Percentiles rank a stretch among this genome's conserved stretches.
Evolutionary conservation across 768 basidiomycete species (phyloP).

Genomic region (Agrocybe pediades): DNA sequence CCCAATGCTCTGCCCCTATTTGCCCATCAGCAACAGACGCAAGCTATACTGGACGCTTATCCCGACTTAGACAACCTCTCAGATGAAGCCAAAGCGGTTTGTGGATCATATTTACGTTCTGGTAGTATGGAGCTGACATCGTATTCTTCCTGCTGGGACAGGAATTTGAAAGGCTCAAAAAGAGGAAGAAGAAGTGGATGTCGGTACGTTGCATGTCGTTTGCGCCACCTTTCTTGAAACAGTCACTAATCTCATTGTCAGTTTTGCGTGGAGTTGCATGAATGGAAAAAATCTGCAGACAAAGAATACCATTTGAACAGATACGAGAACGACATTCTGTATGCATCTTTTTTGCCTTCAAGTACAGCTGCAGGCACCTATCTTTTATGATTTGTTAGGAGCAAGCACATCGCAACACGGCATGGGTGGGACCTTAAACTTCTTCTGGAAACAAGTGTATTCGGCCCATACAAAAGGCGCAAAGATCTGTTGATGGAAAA

Average conservation of each 20-base stretch:
- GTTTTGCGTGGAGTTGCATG: slow-evolving; percentile 24
- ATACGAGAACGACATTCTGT: slow-evolving; percentile 18
- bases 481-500: slow-evolving; percentile 41
- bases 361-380: not conserved
- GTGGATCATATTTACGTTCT: not conserved
- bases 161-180: slow-evolving; percentile 5
- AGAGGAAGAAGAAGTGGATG: slow-evolving; percentile 23
- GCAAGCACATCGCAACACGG: slow-evolving; percentile 27
- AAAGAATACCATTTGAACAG: slow-evolving; percentile 6
- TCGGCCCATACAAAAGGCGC: slow-evolving; percentile 35
- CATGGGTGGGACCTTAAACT: slow-evolving; percentile 47
- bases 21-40: not conserved
- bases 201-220: slow-evolving; percentile 11
- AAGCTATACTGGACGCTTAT: not conserved
- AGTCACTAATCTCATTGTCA: slow-evolving; percentile 5
- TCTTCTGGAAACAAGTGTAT: slow-evolving; percentile 42
- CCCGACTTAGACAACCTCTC: not conserved
- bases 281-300: slow-evolving; percentile 20
- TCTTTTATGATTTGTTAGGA: slow-evolving; percentile 29
- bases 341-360: slow-evolving; percentile 1
- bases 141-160: too few relatives aligned
- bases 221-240: not conserved
- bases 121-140: not conserved
- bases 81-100: not conserved
- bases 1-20: not conserved